Evolutionary conservation across 2,329 filamentous ascomycete species (phyloP).

Genomic region (Didymella pomorum): DNA sequence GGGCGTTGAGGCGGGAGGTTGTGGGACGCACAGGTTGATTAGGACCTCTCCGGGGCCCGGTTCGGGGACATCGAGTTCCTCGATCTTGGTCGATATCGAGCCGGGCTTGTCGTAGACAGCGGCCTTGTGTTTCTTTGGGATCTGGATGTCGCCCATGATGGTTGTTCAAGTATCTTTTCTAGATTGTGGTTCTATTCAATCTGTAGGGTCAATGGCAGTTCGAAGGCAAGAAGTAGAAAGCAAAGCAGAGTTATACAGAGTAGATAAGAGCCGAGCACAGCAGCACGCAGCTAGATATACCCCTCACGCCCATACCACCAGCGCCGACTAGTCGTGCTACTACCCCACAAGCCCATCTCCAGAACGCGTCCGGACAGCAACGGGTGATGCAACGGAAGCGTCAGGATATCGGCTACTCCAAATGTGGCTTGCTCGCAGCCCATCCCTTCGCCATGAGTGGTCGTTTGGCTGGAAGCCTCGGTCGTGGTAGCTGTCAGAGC

Average conservation of each 20-base stretch:
- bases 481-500: constrained; percentile 1
- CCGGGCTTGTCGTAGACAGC: constrained; percentile 71
- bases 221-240: not conserved
- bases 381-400: not conserved
- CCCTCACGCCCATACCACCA: constrained; percentile 1
- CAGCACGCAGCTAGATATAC: constrained; percentile 5
- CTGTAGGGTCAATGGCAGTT: not conserved
- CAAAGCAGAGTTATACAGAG: not conserved
- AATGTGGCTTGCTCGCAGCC: not conserved
- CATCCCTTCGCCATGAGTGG: not conserved
- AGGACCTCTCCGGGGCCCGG: constrained; percentile 69
- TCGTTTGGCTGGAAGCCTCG: not conserved
- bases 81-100: constrained; percentile 69
- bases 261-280: not conserved
- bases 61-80: constrained; percentile 70
- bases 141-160: constrained; percentile 37
- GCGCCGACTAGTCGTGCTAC: not conserved
- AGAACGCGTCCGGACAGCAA: not conserved
- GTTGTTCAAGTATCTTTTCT: not conserved
- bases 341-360: constrained; percentile 2
- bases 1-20: not conserved
- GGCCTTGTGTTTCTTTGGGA: constrained; percentile 69
- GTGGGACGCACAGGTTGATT: constrained; percentile 62
- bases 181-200: not conserved
- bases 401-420: constrained; percentile 7